Evolutionary conservation across 225 moss, liverwort and hornwort genomes (phyloP), one percentile per base, ranked within the genome.

Genomic region (Bryum argenteum): DNA sequence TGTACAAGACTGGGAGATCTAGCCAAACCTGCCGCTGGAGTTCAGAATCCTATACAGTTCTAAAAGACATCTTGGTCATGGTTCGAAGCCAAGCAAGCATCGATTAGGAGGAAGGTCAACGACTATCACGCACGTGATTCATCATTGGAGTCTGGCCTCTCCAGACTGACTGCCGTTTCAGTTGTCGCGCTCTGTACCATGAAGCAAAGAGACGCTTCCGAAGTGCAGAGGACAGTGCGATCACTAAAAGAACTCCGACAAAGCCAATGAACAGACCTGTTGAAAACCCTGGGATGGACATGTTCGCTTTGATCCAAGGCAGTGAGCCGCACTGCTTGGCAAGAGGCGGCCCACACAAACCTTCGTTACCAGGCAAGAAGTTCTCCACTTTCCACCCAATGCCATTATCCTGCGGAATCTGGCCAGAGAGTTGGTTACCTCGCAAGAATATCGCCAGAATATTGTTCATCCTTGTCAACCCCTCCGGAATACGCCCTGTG

Each of bases 281-380:
- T 8, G 48, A 55, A 3, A 79, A 26, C 26, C 56, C 74, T 18
- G 63, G 40, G 56, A 57, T 20, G 39, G 63, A 74, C 39, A 74
- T 40, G 47, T 69, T 6, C 1, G 9, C 41, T 33, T 65, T 48
- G 12, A 26, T 9, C 69, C 73, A 71, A 2, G 67, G 39, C 39
- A 13, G 54, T 10, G 67, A 13, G 11, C 12, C 6, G 9, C 73
- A 78, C 11, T 28, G 22, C 19, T 37, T 63, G 5, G n/a, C 9
- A 9, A 74, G 74, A 4, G 69, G 79, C 26, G 18, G 28, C 16
- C 68, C 68, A 16, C 73, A 80, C 3, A 80, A 24, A 1, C 58
- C 71, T 38, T 44, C 26, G 19, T 80, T 80, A 17, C 75, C 61
- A 11, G 75, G 75, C 66, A 43, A 22, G 66, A 70, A 75, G 37